phyloP scores from a whole-genome alignment of 2,329 filamentous ascomycete genomes.

The Colletotrichum sp. region DNA sequence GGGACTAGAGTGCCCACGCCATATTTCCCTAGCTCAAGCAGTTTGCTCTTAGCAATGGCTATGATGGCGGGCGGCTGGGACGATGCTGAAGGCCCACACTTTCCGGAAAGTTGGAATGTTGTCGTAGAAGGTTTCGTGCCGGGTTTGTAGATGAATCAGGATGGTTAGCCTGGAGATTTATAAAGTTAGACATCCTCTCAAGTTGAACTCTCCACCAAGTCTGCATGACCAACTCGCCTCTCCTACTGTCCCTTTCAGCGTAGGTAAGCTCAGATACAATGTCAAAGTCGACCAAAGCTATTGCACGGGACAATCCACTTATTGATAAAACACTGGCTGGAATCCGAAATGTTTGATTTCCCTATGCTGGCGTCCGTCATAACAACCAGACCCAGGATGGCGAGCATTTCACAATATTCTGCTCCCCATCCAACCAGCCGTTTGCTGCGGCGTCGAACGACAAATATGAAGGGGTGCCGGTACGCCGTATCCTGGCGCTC shows the following conservation, averaged over 20 bases:
- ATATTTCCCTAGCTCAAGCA: constrained; percentile 58
- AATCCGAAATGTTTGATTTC: neutral
- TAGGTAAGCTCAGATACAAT: neutral
- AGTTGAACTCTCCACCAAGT: neutral
- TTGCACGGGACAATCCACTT: neutral
- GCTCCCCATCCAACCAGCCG: constrained; percentile 37
- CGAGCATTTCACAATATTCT: constrained; percentile 71
- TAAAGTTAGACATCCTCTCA: neutral
- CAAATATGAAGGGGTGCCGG: neutral
- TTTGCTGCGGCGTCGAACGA: constrained; percentile 1
- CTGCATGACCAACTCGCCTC: neutral
- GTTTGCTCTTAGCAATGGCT: constrained; percentile 55
- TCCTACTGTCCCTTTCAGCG: neutral
- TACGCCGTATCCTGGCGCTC: neutral
- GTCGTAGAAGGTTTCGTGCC: constrained; percentile 50
- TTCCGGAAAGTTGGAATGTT: constrained; percentile 52
- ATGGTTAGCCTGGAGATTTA: neutral
- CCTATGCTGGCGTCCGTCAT: constrained; percentile 16
- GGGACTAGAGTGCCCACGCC: constrained; percentile 59
- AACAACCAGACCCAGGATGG: neutral
- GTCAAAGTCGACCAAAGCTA: neutral
- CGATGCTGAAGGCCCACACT: constrained; percentile 47
- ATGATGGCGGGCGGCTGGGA: constrained; percentile 66
- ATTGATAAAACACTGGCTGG: neutral
- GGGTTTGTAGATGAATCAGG: neutral